These are phyloP conservation scores for Penicillium sp. DNA, from an alignment of 2,329 filamentous ascomycete genomes.

Conservation along the genomic window DNA sequence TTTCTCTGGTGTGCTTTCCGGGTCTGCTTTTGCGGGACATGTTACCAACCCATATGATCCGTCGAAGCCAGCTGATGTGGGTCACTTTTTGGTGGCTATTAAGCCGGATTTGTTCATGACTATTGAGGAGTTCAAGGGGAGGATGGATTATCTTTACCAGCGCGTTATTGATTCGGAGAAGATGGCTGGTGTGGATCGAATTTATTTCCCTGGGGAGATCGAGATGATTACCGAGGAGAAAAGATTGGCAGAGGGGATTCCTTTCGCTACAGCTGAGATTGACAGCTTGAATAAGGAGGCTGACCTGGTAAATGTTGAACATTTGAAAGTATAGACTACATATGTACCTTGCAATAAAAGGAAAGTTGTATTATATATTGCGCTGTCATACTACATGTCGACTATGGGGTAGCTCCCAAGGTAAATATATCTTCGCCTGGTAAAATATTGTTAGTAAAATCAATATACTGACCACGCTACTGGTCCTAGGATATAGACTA, in stretches of 20 bases:
- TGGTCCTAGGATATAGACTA: neutral
- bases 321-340: constrained; percentile 10
- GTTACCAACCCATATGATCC: constrained; percentile 76
- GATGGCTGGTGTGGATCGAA: constrained; percentile 53
- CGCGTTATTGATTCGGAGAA: constrained; percentile 54
- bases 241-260: constrained; percentile 27
- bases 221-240: constrained; percentile 51
- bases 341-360: neutral
- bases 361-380: neutral
- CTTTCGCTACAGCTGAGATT: constrained; percentile 21
- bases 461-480: neutral
- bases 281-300: constrained; percentile 23
- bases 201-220: constrained; percentile 59
- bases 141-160: constrained; percentile 59
- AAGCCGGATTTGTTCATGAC: constrained; percentile 74
- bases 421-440: neutral
- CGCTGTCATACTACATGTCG: neutral
- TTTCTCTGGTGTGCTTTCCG: constrained; percentile 73
- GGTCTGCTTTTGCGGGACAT: constrained; percentile 73
- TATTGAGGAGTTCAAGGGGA: constrained; percentile 63
- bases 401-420: neutral
- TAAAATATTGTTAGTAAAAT: neutral
- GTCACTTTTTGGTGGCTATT: constrained; percentile 69
- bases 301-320: constrained; percentile 17
- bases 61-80: constrained; percentile 65